A percentile compares a stretch with the other conserved stretches of the same genome.
Conservation (phyloP, 1,284 basidiomycete genomes). For the Grifola frondosa region DNA sequence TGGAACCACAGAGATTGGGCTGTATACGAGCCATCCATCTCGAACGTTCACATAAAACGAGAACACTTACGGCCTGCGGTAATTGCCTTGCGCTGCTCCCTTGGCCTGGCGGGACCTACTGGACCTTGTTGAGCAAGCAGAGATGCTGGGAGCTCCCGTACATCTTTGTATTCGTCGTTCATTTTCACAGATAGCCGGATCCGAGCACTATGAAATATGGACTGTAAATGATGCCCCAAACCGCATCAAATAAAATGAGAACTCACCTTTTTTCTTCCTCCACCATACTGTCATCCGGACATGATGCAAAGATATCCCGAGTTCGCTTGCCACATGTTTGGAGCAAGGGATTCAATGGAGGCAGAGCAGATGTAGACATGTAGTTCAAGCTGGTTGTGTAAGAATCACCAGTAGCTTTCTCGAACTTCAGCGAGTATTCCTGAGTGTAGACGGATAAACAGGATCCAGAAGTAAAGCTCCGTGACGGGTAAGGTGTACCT, state of each 20-base stretch:
- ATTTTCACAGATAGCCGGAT: slow-evolving; percentile 75
- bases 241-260: neutral
- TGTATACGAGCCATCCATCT: too few species aligned
- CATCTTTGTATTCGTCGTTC: slow-evolving; percentile 85
- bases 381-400: too few species aligned
- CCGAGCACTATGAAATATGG: slow-evolving; percentile 48
- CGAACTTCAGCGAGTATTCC: too few species aligned
- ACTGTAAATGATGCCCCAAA: slow-evolving; percentile 4
- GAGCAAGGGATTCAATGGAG: slow-evolving; percentile 65
- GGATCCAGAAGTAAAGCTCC: too few species aligned
- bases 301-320: slow-evolving; percentile 64
- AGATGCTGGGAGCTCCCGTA: slow-evolving; percentile 81
- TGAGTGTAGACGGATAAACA: too few species aligned
- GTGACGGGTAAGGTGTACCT: too few species aligned
- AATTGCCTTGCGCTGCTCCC: slow-evolving; percentile 63
- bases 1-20: slow-evolving; percentile 1
- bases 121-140: slow-evolving; percentile 79
- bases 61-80: slow-evolving; percentile 64
- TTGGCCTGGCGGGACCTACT: slow-evolving; percentile 76
- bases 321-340: slow-evolving; percentile 66
- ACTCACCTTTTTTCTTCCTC: slow-evolving; percentile 72
- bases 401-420: too few species aligned
- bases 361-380: slow-evolving; percentile 50
- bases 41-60: too few species aligned
- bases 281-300: slow-evolving; percentile 54